phyloP scores from a whole-genome alignment of 306 rosid species.

The Benincasa hispida region DNA sequence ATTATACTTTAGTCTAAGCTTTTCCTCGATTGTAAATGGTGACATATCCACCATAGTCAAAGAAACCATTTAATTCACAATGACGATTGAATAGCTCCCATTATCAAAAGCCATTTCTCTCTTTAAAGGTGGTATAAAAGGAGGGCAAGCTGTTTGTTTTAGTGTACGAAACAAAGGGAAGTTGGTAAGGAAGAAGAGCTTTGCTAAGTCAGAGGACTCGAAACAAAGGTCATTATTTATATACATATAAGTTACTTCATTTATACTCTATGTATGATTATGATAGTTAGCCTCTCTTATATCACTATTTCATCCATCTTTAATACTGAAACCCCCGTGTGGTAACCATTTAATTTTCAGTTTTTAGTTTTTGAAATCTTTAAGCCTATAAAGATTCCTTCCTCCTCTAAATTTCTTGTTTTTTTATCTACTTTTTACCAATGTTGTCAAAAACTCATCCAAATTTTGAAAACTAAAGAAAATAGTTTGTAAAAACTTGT shows the following conservation, averaged over 20 bases:
- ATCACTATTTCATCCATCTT: background rate
- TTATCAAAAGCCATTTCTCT: background rate
- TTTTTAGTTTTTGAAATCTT: too few relatives aligned
- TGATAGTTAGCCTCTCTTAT: slow-evolving; percentile 2
- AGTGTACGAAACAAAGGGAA: background rate
- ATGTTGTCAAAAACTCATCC: too few relatives aligned
- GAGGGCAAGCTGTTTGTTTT: background rate
- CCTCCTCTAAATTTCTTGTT: too few relatives aligned
- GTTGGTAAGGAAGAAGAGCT: slow-evolving; percentile 4
- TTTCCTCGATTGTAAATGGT: background rate
- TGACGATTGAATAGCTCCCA: background rate
- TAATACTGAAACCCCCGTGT: background rate
- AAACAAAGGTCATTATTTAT: slow-evolving; percentile 4
- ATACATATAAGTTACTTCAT: background rate
- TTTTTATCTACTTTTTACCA: too few relatives aligned
- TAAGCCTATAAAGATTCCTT: too few relatives aligned
- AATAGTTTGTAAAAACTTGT: too few relatives aligned
- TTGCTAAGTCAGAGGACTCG: background rate
- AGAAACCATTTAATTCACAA: background rate
- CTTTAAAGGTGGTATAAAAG: slow-evolving; percentile 5
- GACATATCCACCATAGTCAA: background rate
- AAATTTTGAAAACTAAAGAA: too few relatives aligned
- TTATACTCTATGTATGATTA: background rate
- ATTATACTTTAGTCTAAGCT: slow-evolving; percentile 1
- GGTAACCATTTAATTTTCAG: too few relatives aligned